phyloP scores from a whole-genome alignment of 139 green algal species.

The Yamagishiella unicocca region DNA sequence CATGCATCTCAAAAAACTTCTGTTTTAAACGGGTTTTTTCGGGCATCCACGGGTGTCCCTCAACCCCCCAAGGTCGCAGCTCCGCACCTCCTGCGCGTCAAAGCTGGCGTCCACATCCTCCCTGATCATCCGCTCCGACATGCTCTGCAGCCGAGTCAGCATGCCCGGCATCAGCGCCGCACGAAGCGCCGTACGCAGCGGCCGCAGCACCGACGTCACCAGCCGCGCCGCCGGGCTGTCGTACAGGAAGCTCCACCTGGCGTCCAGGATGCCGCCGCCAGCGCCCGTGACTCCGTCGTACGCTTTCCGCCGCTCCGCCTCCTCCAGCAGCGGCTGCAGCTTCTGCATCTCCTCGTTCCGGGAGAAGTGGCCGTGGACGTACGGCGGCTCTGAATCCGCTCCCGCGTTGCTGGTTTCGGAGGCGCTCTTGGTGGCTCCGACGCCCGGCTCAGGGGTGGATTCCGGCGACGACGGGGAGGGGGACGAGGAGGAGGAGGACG shows the following conservation, averaged over 20 bases:
- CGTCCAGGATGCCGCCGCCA: neutral
- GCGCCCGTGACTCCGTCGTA: neutral
- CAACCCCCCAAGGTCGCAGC: neutral
- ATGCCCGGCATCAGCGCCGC: neutral
- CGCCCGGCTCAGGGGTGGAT: neutral
- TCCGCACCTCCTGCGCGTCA: slow-evolving; percentile 9
- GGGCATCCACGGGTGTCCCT: no score
- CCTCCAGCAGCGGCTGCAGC: slow-evolving; percentile 25
- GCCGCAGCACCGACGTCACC: neutral
- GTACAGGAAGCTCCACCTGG: slow-evolving; percentile 9
- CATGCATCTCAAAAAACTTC: no score
- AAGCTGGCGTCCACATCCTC: slow-evolving; percentile 36
- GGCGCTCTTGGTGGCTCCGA: neutral
- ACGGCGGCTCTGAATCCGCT: neutral
- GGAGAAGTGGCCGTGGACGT: slow-evolving; percentile 6
- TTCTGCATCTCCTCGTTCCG: neutral
- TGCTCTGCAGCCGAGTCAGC: slow-evolving; percentile 10
- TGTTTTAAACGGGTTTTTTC: no score
- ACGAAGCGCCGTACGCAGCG: neutral
- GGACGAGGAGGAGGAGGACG: neutral
- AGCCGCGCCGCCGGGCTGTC: neutral
- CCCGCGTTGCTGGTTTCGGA: neutral
- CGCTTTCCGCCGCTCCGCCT: neutral
- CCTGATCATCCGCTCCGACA: slow-evolving; percentile 22
- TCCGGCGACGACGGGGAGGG: neutral